Evolutionary conservation across 306 rosid genomes (phyloP), one percentile per base, ranked within the genome.

Genomic region (Calophaca sinica): DNA sequence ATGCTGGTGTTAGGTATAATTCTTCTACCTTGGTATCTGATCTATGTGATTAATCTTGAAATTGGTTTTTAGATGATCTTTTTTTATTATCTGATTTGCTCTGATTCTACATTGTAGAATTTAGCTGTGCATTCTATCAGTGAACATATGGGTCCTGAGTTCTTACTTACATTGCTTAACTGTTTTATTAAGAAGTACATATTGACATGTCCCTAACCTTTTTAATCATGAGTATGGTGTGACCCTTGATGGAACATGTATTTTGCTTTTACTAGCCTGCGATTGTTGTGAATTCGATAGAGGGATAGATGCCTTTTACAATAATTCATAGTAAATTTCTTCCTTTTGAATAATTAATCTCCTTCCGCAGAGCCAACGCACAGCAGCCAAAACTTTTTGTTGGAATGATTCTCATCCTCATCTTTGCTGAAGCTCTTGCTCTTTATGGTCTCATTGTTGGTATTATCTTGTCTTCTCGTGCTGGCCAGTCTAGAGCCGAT

Each of bases 351-450:
- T 62, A 66, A 38, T 65, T 73, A 20, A 45, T 63, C 83, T 61
- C 72, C 31, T 36, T 74, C 75, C 82, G 86, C 91, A 91, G 96
- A 75, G 96, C 96, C 77, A 91, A 91, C 3, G 96, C 96, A 59
- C 96, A 91, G 82, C 96, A 91, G 83, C 96, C 96, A 70, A 91
- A 91, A 63, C 96, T 91, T 62, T 91, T 91, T 44, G 96, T 91
- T 44, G 96, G 93, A 68, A 91, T 91, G 96, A 91, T 91, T 81
- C 93, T 91, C 41, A 91, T 91, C 76, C 93, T 91, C 76, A 91
- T 91, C 68, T 91, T 91, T 35, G 96, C 96, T 26, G 96, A 91
- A 81, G 96, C 96, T 39, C 89, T 91, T 68, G 96, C 96, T 65
- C 83, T 91, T 8, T 91, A 91, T 6, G 96, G 96, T 20, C 96